Percentiles rank a stretch among this genome's conserved stretches.
phyloP scores from a whole-genome alignment of 768 basidiomycete species.

The Phanerodontia chrysosporium region DNA sequence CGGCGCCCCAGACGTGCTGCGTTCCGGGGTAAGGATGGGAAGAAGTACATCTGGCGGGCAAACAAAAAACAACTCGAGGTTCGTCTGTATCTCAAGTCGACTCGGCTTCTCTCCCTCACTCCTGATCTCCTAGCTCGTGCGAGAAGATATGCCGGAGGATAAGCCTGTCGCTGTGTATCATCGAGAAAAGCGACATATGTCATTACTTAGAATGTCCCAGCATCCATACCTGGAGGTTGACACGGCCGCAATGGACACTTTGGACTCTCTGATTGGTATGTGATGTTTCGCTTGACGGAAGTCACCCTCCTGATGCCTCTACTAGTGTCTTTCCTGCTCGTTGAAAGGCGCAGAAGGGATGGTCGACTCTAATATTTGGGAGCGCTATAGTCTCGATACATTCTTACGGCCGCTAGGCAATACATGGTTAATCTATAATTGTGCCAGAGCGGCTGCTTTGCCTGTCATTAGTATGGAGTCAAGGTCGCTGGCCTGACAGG shows the following conservation, averaged over 20 bases:
- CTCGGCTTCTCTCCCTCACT: neutral
- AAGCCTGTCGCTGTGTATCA: conserved; percentile 32
- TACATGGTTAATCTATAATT: too few species aligned
- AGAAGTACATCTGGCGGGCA: conserved; percentile 25
- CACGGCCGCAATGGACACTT: conserved; percentile 25
- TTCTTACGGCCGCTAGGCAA: too few species aligned
- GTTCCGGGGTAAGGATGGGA: conserved; percentile 26
- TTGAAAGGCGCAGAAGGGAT: conserved; percentile 26
- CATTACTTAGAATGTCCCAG: conserved; percentile 32
- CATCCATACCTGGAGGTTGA: conserved; percentile 34
- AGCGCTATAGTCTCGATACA: too few species aligned
- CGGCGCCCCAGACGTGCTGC: conserved; percentile 14
- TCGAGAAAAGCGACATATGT: conserved; percentile 30
- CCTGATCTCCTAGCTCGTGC: conserved; percentile 24
- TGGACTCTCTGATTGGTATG: conserved; percentile 34
- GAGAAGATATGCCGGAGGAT: conserved; percentile 25
- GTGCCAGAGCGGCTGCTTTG: too few species aligned
- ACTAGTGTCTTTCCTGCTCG: conserved; percentile 30
- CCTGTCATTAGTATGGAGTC: too few species aligned
- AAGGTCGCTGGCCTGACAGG: too few species aligned
- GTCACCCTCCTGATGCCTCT: neutral
- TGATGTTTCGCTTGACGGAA: neutral
- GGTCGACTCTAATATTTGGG: neutral
- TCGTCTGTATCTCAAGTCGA: neutral
- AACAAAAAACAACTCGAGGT: conserved; percentile 20